Evolutionary conservation across 2,329 filamentous ascomycete species (phyloP), one percentile per base, ranked within the genome.

Genomic region (Hymenoscyphus linearis): DNA sequence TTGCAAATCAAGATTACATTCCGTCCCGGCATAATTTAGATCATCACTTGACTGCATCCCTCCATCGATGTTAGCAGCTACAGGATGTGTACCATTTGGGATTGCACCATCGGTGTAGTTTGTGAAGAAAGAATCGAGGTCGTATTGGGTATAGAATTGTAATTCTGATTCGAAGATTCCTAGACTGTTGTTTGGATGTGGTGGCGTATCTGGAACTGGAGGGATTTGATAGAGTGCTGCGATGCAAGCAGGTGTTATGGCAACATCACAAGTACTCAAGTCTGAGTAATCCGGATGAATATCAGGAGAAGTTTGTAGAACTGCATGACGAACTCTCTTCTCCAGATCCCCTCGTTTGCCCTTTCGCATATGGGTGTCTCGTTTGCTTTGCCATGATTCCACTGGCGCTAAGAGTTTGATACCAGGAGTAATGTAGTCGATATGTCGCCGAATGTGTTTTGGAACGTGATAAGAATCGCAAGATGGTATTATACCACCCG

Each of bases 181-280:
- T 9, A 57, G 13, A 47, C 55, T 57, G 14, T 57, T 57, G 7
- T 57, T 44, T 37, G 53, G 53, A 14, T 55, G 53, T 14, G 34
- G 34, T 16, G n/a, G 18, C 2, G 22, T 57, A 5, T 68, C 69
- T 6, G 40, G 34, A 2, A 76, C 76, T 10, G 74, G 65, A 14
- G 80, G 76, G 58, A 80, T 78, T 1, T 73, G 65, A 65, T 84
- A 84, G n/a, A 85, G 72, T 10, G 79, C 80, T 58, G 76, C 77
- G 60, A 84, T 74, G 66, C 84, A 87, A 52, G 77, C 76, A 0
- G 83, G 82, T 0, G 82, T 85, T 64, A 86, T 84, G 7, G 55
- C 18, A 10, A 57, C 55, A 27, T 57, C 55, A 18, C 55, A 57
- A 4, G 55, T 57, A 12, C 55, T 57, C 6, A 57, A 14, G 22